phyloP scores from a whole-genome alignment of 179 eudicot species.

The Spergularia azorica region DNA sequence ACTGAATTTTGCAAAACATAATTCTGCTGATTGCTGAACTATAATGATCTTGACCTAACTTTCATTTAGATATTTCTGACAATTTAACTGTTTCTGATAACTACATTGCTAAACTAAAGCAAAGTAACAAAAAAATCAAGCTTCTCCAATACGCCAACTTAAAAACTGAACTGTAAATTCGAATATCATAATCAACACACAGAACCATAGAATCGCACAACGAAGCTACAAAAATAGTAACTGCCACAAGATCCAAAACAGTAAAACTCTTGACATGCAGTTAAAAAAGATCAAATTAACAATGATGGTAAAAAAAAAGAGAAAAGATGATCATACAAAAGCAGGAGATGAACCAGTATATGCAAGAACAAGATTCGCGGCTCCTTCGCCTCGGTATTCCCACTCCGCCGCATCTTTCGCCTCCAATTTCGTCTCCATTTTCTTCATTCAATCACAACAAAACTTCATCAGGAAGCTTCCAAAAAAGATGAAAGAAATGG shows the following conservation, averaged over 20 bases:
- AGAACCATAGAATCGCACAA: neutral
- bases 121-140: neutral
- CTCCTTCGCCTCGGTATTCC: slow-evolving; percentile 97
- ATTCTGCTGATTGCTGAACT: too few species aligned
- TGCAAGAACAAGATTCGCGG: slow-evolving; percentile 87
- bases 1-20: neutral
- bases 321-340: slow-evolving; percentile 49
- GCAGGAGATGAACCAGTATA: slow-evolving; percentile 69
- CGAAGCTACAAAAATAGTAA: neutral
- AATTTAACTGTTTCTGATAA: neutral
- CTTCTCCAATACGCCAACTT: neutral
- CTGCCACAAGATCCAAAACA: neutral
- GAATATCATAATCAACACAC: neutral
- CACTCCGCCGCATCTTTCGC: slow-evolving; percentile 70
- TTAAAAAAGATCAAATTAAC: neutral
- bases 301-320: too few species aligned
- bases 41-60: neutral
- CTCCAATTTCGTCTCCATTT: slow-evolving; percentile 64
- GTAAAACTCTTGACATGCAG: neutral
- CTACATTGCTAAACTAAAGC: too few species aligned
- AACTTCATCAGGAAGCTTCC: neutral
- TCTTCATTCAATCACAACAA: neutral
- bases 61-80: neutral
- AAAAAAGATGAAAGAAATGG: neutral
- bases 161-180: too few species aligned